phyloP scores from a whole-genome alignment of 2,329 filamentous ascomycete species.

The Akanthomyces lecanii region DNA sequence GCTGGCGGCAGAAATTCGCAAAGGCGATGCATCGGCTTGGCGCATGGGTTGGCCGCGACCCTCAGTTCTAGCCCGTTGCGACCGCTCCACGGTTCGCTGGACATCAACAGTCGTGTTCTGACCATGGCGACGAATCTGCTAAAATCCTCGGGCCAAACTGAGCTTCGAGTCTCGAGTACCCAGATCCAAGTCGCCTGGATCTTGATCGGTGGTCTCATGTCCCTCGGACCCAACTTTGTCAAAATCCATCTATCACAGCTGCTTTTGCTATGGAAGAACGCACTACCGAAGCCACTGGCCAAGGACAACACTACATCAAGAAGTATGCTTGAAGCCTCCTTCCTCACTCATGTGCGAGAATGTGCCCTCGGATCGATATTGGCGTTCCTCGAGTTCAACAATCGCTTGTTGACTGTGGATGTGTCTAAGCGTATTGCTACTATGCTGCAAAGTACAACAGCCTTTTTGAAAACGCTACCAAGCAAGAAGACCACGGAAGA shows the following conservation, averaged over 20 bases:
- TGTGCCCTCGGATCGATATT: conserved; percentile 89
- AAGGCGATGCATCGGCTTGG: conserved; percentile 81
- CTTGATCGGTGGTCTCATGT: conserved; percentile 93
- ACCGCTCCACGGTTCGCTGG: conserved; percentile 89
- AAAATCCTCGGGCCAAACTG: conserved; percentile 87
- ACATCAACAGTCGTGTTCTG: conserved; percentile 88
- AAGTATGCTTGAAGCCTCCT: conserved; percentile 83
- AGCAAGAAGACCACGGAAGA: conserved; percentile 83
- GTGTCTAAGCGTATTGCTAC: conserved; percentile 87
- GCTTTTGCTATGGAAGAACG: conserved; percentile 94
- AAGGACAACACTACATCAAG: conserved; percentile 85
- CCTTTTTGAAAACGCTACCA: conserved; percentile 82
- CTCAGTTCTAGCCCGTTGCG: conserved; percentile 85
- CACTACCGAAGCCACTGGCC: conserved; percentile 86
- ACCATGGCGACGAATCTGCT: conserved; percentile 87
- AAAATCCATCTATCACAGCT: conserved; percentile 97
- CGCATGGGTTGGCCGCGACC: conserved; percentile 84
- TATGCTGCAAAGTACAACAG: conserved; percentile 92
- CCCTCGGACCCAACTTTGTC: conserved; percentile 93
- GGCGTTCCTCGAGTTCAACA: conserved; percentile 91
- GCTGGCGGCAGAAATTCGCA: conserved; percentile 72
- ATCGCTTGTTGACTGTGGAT: conserved; percentile 84
- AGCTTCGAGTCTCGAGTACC: conserved; percentile 84
- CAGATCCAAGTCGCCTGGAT: conserved; percentile 99
- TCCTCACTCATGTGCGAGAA: conserved; percentile 89